Evolutionary conservation across 1,284 basidiomycete genomes (phyloP).

Genomic region (Fomes fomentarius): DNA sequence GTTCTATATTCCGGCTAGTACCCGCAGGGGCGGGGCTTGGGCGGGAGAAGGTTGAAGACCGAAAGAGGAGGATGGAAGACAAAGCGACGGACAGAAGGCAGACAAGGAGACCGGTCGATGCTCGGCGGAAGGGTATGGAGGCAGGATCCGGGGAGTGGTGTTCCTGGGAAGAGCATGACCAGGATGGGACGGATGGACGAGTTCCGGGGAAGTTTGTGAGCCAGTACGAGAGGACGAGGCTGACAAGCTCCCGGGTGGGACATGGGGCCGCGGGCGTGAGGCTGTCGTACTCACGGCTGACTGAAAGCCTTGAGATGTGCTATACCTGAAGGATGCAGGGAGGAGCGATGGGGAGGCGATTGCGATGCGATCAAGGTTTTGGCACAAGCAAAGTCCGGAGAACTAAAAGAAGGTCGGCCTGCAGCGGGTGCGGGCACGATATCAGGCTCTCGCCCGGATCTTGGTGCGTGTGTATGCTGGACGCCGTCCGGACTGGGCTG

Average conservation of each 20-base stretch:
- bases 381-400: slow-evolving; percentile 7
- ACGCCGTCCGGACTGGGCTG: not conserved
- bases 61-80: too few species aligned
- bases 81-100: too few species aligned
- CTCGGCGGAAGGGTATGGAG: not conserved
- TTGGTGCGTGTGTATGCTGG: not conserved
- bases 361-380: slow-evolving; percentile 16
- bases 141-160: slow-evolving; percentile 17
- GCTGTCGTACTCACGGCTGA: not conserved
- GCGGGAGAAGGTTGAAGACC: too few species aligned
- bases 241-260: not conserved
- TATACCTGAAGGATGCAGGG: slow-evolving; percentile 7
- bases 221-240: not conserved
- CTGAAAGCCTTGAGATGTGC: not conserved
- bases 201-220: not conserved
- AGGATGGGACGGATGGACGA: not conserved
- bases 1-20: too few species aligned
- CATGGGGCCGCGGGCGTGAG: slow-evolving; percentile 1
- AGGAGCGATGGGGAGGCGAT: slow-evolving; percentile 17
- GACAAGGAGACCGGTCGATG: too few species aligned
- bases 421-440: too few species aligned
- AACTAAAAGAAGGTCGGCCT: too few species aligned
- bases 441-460: not conserved
- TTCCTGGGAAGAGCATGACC: not conserved
- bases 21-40: too few species aligned